A percentile compares a stretch with the other conserved stretches of the same genome.
Conservation (phyloP, 2,329 filamentous ascomycete species). For the Phaeosphaeria sp. region DNA sequence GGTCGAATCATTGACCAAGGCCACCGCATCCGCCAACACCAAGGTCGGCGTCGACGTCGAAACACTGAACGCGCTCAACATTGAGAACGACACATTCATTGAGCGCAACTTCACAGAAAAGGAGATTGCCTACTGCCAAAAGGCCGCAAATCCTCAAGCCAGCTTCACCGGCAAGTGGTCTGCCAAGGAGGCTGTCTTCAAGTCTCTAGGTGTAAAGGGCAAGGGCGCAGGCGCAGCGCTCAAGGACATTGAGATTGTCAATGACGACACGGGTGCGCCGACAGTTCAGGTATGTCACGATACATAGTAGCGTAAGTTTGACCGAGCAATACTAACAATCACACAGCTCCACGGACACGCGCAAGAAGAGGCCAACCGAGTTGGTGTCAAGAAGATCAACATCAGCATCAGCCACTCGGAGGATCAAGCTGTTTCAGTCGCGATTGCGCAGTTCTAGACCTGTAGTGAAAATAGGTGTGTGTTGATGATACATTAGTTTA, state of each 20-base stretch:
- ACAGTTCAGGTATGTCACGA: constrained; percentile 76
- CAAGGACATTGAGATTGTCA: constrained; percentile 92
- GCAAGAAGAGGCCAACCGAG: constrained; percentile 80
- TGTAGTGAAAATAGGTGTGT: background rate
- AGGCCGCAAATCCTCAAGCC: constrained; percentile 79
- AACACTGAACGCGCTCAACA: constrained; percentile 84
- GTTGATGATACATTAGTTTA: background rate
- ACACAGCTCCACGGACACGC: constrained; percentile 84
- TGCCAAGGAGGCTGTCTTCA: constrained; percentile 98
- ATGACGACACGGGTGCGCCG: constrained; percentile 81
- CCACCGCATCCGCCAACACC: constrained; percentile 64
- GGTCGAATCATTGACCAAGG: constrained; percentile 77
- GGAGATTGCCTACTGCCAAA: constrained; percentile 86
- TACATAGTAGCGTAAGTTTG: background rate
- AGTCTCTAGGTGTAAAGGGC: constrained; percentile 86
- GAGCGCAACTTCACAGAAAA: constrained; percentile 89
- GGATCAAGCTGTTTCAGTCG: constrained; percentile 91
- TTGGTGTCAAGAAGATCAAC: constrained; percentile 84
- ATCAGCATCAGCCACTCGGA: constrained; percentile 98
- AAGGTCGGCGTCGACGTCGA: constrained; percentile 96
- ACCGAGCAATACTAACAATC: constrained; percentile 3
- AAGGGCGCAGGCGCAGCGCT: constrained; percentile 87
- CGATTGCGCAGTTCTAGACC: constrained; percentile 76
- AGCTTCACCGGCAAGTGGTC: constrained; percentile 96
- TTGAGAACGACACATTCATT: constrained; percentile 91